A percentile compares a stretch with the other conserved stretches of the same genome.
phyloP scores from a whole-genome alignment of 2,329 filamentous ascomycete species.

The Diaporthe citri region DNA sequence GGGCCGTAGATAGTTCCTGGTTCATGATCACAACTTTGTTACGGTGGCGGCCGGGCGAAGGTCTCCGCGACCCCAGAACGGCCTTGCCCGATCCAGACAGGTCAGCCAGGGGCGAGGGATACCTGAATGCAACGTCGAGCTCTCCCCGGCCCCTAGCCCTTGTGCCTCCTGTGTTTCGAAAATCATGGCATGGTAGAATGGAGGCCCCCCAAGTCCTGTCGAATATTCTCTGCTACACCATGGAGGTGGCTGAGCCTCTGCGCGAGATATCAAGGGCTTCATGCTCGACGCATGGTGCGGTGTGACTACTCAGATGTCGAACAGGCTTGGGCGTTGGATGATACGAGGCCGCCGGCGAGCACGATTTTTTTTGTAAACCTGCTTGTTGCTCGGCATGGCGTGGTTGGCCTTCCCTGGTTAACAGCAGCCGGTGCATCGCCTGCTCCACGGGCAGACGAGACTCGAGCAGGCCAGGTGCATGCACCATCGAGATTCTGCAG shows the following conservation, averaged over 20 bases:
- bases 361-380: not conserved
- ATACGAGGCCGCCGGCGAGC: constrained; percentile 22
- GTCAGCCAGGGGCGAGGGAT: not conserved
- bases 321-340: constrained; percentile 10
- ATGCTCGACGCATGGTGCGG: constrained; percentile 22
- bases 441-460: not conserved
- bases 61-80: not conserved
- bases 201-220: constrained; percentile 19
- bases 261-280: constrained; percentile 13
- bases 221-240: constrained; percentile 25
- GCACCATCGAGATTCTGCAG: not conserved
- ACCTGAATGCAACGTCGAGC: constrained; percentile 12
- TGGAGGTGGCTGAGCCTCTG: constrained; percentile 34
- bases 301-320: constrained; percentile 16
- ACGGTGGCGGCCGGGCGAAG: not conserved
- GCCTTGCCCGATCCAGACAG: constrained; percentile 11
- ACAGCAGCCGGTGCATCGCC: not conserved
- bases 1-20: not conserved
- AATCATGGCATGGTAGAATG: not conserved
- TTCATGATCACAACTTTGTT: not conserved
- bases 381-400: not conserved
- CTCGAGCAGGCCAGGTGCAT: not conserved
- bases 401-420: not conserved
- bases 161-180: constrained; percentile 22
- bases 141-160: constrained; percentile 15